Percentiles rank a stretch among this genome's conserved stretches.
Evolutionary conservation across 2,329 filamentous ascomycete genomes (phyloP).

Genomic region (Ceratocystiopsis brevicomis): DNA sequence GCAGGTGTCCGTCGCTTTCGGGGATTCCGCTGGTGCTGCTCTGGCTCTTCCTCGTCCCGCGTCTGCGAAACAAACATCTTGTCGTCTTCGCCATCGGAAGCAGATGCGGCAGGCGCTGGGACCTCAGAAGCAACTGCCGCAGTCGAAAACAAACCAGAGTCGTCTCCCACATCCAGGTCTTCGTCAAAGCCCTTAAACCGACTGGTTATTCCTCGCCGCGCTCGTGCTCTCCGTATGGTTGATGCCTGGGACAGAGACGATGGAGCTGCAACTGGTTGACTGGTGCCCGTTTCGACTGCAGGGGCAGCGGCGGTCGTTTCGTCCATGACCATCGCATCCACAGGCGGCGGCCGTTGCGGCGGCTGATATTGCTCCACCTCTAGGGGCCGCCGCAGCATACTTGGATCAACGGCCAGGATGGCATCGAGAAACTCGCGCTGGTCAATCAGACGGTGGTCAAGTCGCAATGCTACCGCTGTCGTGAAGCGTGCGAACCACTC

Average conservation of each 20-base stretch:
- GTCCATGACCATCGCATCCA: too few relatives aligned
- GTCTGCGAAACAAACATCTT: slow-evolving; percentile 40
- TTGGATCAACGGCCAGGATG: slow-evolving; percentile 64
- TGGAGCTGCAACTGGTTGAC: too few relatives aligned
- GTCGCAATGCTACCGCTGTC: slow-evolving; percentile 45
- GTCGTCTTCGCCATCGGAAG: slow-evolving; percentile 6
- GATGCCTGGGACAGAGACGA: slow-evolving; percentile 12
- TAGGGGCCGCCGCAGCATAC: slow-evolving; percentile 48
- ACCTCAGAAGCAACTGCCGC: too few relatives aligned
- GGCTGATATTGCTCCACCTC: slow-evolving; percentile 22
- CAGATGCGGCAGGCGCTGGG: neutral
- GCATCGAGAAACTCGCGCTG: slow-evolving; percentile 86
- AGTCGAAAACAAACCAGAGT: neutral
- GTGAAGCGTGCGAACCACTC: slow-evolving; percentile 55
- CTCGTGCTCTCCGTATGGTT: slow-evolving; percentile 5
- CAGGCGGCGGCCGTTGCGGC: neutral
- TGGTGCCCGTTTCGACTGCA: too few relatives aligned
- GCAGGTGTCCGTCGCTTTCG: too few relatives aligned
- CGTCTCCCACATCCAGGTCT: slow-evolving; percentile 21
- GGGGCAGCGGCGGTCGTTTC: too few relatives aligned
- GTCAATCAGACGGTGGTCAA: slow-evolving; percentile 68
- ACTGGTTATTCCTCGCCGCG: slow-evolving; percentile 13
- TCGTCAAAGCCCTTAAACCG: slow-evolving; percentile 58
- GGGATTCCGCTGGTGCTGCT: too few relatives aligned
- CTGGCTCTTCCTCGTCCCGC: neutral